A percentile compares a stretch with the other conserved stretches of the same genome.
phyloP scores from a whole-genome alignment of 2,329 filamentous ascomycete genomes.

The Cladosporium cucumerinum region DNA sequence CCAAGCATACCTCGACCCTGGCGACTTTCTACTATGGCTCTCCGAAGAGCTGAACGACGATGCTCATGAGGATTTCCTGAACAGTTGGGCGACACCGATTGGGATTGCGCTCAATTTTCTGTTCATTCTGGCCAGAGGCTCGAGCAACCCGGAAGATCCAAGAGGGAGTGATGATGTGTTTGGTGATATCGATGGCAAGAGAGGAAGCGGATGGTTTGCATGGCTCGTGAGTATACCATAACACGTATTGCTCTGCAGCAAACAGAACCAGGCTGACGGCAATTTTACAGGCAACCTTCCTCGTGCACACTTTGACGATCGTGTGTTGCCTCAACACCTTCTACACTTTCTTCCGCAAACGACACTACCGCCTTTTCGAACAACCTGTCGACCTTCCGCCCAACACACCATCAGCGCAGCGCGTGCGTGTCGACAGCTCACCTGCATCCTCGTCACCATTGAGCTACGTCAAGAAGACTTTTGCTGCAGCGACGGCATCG shows the following conservation, averaged over 20 bases:
- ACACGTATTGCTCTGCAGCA: conserved; percentile 48
- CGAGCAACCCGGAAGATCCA: conserved; percentile 40
- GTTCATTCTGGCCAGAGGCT: conserved; percentile 76
- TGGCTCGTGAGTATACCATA: conserved; percentile 55
- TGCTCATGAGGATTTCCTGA: conserved; percentile 78
- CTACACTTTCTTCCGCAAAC: conserved; percentile 76
- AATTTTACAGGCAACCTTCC: conserved; percentile 46
- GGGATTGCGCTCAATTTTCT: conserved; percentile 73
- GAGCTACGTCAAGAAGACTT: conserved; percentile 65
- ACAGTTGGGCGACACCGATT: conserved; percentile 69
- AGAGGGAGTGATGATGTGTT: conserved; percentile 72
- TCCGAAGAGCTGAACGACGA: conserved; percentile 89
- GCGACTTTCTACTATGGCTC: conserved; percentile 85
- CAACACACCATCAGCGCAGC: conserved; percentile 78
- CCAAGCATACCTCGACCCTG: conserved; percentile 74
- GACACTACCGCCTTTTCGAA: conserved; percentile 89
- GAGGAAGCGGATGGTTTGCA: conserved; percentile 62
- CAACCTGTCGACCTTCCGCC: conserved; percentile 72
- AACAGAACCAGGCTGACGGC: conserved; percentile 13
- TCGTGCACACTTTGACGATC: conserved; percentile 66
- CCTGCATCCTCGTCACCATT: conserved; percentile 76
- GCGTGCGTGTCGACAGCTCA: conserved; percentile 83
- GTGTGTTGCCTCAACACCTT: conserved; percentile 72
- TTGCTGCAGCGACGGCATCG: conserved; percentile 68
- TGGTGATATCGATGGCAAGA: conserved; percentile 56